Evolutionary conservation across 768 basidiomycete genomes (phyloP).

Genomic region (Punctularia strigosozonata): DNA sequence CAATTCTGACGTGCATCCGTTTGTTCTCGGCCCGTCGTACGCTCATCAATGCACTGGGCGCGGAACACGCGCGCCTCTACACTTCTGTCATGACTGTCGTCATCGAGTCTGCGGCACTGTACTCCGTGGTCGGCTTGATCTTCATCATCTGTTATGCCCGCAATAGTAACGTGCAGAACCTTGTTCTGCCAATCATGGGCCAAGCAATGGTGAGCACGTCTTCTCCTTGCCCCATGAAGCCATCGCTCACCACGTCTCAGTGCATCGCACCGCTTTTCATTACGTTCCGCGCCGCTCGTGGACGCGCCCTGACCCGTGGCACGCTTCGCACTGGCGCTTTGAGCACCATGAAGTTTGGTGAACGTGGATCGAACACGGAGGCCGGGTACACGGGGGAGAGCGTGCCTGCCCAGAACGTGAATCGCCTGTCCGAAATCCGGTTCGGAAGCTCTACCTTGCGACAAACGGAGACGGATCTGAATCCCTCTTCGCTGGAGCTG

Average conservation of each 20-base stretch:
- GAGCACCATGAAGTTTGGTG: too few species aligned
- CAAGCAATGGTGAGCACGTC: constrained; percentile 8
- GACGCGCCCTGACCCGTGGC: constrained; percentile 3
- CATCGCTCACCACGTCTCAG: background rate
- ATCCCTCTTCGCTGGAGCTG: too few species aligned
- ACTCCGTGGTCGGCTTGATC: constrained; percentile 14
- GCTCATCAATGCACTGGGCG: constrained; percentile 11
- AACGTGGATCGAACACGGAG: too few species aligned
- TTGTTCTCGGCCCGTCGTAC: constrained; percentile 13
- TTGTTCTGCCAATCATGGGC: constrained; percentile 21
- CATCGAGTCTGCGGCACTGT: constrained; percentile 23
- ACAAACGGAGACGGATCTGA: too few species aligned
- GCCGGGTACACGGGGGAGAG: too few species aligned
- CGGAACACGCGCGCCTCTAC: constrained; percentile 14
- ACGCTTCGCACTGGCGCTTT: too few species aligned
- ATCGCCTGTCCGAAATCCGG: too few species aligned
- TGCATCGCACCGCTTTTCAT: constrained; percentile 13
- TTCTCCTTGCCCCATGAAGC: constrained; percentile 8
- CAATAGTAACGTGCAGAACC: constrained; percentile 16
- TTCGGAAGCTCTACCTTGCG: too few species aligned
- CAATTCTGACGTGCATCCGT: constrained; percentile 20
- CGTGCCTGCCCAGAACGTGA: too few species aligned
- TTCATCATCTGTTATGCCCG: constrained; percentile 20
- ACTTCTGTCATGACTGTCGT: constrained; percentile 18
- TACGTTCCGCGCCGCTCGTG: constrained; percentile 23